Evolutionary conservation across 768 basidiomycete species (phyloP), one percentile per base, ranked within the genome.

Genomic region (Kwoniella sp.): DNA sequence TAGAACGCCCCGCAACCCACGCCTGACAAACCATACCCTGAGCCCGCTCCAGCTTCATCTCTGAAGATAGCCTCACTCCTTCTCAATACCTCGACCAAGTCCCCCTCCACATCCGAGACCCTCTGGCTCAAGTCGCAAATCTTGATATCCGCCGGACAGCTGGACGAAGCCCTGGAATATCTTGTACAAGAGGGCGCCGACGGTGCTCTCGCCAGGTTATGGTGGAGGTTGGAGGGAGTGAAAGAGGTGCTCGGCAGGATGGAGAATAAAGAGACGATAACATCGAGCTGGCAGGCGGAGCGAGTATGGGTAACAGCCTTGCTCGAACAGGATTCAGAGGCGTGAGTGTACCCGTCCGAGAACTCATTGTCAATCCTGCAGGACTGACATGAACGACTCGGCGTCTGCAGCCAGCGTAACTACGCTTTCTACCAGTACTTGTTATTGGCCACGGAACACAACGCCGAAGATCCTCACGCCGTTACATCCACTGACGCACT

Each of bases 41-140:
- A 39, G 15, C 50, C 53, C 3, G 46, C 52, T 14, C 41, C 58
- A 20, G 19, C 47, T 3, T 38, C 46, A 5, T 48, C 51, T 17
- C 47, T 64, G 4, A 57, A 57, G 42, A 43, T 50, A 19, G 56
- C 58, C 34, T 29, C 38, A 23, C 29, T 53, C 14, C 33, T 57
- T 1, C 41, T 60, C 0, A 52, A 47, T 12, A 55, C 53, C 14
- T 33, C 52, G 6, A 36, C 23, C 20, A 59, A 57, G 36, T 15
- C 39, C 19, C 28, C 51, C 9, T 19, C 29, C 12, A 56, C 65
- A 5, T 38, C 64, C 3, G 65, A 70, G n/a, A 39, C 38, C 4
- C 50, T 70, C 15, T 70, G 68, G 68, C 59, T 70, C 1, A 53
- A 56, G 22, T 23, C 57, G 4, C 68, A 70, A 31, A 62, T 70